Base-by-base conservation (phyloP, 495 filamentous ascomycete genomes). In the Penicillium antarcticum region DNA sequence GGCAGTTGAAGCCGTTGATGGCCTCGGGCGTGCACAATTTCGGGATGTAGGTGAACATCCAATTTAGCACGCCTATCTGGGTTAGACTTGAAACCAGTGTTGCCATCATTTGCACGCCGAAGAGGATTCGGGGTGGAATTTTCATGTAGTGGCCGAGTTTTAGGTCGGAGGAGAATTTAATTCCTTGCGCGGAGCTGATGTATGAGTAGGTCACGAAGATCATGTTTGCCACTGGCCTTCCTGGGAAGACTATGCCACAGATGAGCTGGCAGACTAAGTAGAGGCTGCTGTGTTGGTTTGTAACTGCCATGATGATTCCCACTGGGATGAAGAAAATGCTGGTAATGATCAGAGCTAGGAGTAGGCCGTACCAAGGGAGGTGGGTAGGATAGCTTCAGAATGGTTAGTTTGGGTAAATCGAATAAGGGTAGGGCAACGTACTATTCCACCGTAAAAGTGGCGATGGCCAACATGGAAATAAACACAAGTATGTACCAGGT, bases 141-240 rank as follows among this genome's bases (percentile, higher is more conserved):
- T 95, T 95, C 88, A 95, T 92, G 65, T 95, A 95, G 62, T 92
- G 87, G 24, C 91, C 91, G 0, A 95, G 80, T 63, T 95, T 80
- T 1, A 80, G 56, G 42, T 80, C 77, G 18, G 67, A 65, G 12
- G 69, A 68, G 44, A 75, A 82, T 32, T 67, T 68, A 47, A 81
- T 74, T 18, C 75, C 79, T 55, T 81, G 79, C 7, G 70, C 70
- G 13, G 75, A 67, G 16, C 76, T 76, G 36, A 81, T 76, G 42
- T 77, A 78, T 47, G 89, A 88, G 61, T 92, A 92, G 0, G 87
- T 91, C 29, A 90, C 86, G 60, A 92, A 92, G 18, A 92, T 87
- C 88, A 94, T 92, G 63, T 92, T 92, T 36, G 89, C 89, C 12
- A 95, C 85, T 0, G 89, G 89, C 13, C 87, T 84, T 19, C 89